A percentile compares a stretch with the other conserved stretches of the same genome.
Evolutionary conservation across 2,329 filamentous ascomycete genomes (phyloP).

Genomic region (Fusarium decemcellulare): DNA sequence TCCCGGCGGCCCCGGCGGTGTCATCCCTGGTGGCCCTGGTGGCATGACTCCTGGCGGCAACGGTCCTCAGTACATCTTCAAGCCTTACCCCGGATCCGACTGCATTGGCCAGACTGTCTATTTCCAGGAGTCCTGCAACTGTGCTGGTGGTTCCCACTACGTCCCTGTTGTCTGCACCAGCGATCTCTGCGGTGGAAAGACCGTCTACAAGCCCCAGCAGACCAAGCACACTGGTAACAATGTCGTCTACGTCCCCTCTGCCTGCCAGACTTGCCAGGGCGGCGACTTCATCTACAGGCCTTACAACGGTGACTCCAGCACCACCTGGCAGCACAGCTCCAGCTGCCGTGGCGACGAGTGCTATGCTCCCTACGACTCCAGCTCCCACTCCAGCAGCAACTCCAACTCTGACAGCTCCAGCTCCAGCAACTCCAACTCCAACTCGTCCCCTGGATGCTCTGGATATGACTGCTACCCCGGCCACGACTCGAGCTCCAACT

Average conservation of each 20-base stretch:
- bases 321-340: constrained; percentile 13
- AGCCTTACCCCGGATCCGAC: constrained; percentile 32
- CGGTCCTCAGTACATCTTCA: constrained; percentile 37
- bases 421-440: no score
- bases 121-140: constrained; percentile 34
- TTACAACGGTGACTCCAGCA: constrained; percentile 31
- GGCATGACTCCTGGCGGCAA: background rate
- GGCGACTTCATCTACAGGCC: constrained; percentile 43
- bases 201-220: constrained; percentile 44
- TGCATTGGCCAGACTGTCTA: constrained; percentile 39
- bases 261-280: constrained; percentile 31
- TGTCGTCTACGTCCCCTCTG: constrained; percentile 28
- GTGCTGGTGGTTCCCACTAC: constrained; percentile 39
- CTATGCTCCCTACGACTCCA: no score
- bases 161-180: constrained; percentile 35
- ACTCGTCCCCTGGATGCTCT: no score
- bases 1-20: background rate
- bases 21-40: background rate
- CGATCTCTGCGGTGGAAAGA: constrained; percentile 33
- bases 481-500: no score
- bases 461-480: no score
- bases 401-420: no score
- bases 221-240: constrained; percentile 31
- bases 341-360: constrained; percentile 12
- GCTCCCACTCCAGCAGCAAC: no score